phyloP scores from a whole-genome alignment of 768 basidiomycete species.

The Holtermanniella nyarrowii region DNA sequence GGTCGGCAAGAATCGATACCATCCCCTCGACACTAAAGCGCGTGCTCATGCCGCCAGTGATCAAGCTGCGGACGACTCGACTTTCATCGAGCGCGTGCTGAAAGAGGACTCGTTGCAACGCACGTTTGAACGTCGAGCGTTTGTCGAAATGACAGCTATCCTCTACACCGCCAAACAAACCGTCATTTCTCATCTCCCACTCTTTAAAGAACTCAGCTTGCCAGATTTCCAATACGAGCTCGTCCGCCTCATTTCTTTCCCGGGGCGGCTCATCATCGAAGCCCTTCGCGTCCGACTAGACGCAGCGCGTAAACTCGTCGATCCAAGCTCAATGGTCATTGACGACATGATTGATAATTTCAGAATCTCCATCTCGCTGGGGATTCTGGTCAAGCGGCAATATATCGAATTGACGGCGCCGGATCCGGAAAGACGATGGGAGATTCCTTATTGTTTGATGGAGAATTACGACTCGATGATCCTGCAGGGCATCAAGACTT shows the following conservation, averaged over 20 bases:
- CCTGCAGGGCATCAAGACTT: slow-evolving; percentile 70
- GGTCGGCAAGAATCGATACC: slow-evolving; percentile 27
- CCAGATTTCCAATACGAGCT: slow-evolving; percentile 78
- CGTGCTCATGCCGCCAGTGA: slow-evolving; percentile 10
- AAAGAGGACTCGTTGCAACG: slow-evolving; percentile 95
- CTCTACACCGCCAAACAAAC: slow-evolving; percentile 76
- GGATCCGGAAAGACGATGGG: slow-evolving; percentile 79
- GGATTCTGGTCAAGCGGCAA: slow-evolving; percentile 88
- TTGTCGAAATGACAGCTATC: slow-evolving; percentile 70
- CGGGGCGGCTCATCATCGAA: slow-evolving; percentile 86
- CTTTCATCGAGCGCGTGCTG: slow-evolving; percentile 84
- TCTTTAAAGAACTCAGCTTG: slow-evolving; percentile 78
- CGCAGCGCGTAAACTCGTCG: slow-evolving; percentile 66
- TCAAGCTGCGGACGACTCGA: slow-evolving; percentile 53
- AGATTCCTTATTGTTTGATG: slow-evolving; percentile 73
- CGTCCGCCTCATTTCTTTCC: slow-evolving; percentile 87
- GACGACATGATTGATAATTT: slow-evolving; percentile 91
- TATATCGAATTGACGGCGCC: slow-evolving; percentile 84
- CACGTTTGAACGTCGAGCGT: slow-evolving; percentile 67
- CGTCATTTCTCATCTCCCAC: slow-evolving; percentile 63
- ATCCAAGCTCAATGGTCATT: slow-evolving; percentile 79
- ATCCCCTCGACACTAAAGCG: slow-evolving; percentile 28
- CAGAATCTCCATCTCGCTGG: slow-evolving; percentile 77
- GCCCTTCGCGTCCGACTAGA: slow-evolving; percentile 79
- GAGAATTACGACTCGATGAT: slow-evolving; percentile 85